These are phyloP conservation scores for Pueraria montana DNA, from an alignment of 306 rosid genomes.

Conservation along the genomic window DNA sequence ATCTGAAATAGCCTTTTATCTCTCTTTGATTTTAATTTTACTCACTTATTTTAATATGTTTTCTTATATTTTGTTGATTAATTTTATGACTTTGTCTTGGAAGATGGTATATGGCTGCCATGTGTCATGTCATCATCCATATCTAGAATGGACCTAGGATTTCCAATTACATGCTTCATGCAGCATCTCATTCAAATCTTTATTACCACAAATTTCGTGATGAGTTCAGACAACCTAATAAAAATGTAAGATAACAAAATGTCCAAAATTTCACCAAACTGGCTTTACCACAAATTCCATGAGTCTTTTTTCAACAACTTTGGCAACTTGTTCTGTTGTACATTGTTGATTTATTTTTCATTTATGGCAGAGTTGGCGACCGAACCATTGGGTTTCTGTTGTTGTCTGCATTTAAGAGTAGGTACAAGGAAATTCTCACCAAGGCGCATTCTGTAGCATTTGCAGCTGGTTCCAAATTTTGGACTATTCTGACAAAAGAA, in stretches of 20 bases:
- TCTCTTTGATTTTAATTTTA: slow-evolving; percentile 25
- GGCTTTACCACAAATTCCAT: not conserved
- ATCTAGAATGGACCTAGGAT: slow-evolving; percentile 33
- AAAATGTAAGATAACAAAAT: slow-evolving; percentile 14
- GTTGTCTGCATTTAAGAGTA: slow-evolving; percentile 85
- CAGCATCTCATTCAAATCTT: slow-evolving; percentile 24
- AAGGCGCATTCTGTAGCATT: slow-evolving; percentile 86
- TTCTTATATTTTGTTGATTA: slow-evolving; percentile 12
- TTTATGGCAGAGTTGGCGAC: slow-evolving; percentile 77
- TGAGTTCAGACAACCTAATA: not conserved
- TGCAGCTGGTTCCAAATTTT: slow-evolving; percentile 74
- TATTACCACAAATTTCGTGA: not conserved
- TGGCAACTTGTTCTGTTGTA: slow-evolving; percentile 6
- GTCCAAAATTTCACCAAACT: not conserved
- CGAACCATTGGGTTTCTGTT: slow-evolving; percentile 85
- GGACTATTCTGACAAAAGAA: slow-evolving; percentile 77
- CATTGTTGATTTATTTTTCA: slow-evolving; percentile 19
- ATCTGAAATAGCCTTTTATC: slow-evolving; percentile 21
- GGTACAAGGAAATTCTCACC: slow-evolving; percentile 91
- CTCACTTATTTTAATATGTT: not conserved
- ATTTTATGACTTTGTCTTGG: slow-evolving; percentile 16
- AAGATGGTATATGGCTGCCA: slow-evolving; percentile 36
- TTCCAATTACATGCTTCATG: not conserved
- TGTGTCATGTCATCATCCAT: not conserved
- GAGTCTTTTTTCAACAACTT: slow-evolving; percentile 1